phyloP scores from a whole-genome alignment of 2,329 filamentous ascomycete genomes.

The Diaporthe sp. region DNA sequence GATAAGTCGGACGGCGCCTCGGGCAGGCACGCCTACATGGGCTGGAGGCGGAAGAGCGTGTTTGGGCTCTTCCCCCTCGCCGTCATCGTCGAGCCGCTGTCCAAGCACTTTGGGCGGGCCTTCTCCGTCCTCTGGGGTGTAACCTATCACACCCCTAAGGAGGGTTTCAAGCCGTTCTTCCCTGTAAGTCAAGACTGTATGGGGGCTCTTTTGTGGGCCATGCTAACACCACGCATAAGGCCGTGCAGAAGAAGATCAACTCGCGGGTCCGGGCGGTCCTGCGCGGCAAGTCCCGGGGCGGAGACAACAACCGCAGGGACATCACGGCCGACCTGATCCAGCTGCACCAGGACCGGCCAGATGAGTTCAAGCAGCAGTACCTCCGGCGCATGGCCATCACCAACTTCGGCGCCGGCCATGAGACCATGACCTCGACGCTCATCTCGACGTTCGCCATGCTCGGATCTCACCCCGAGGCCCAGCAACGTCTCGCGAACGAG shows the following conservation, averaged over 20 bases:
- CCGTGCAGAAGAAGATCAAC: conserved; percentile 47
- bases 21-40: conserved; percentile 61
- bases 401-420: conserved; percentile 68
- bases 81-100: conserved; percentile 54
- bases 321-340: conserved; percentile 61
- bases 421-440: conserved; percentile 66
- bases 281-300: conserved; percentile 43
- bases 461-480: conserved; percentile 52
- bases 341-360: conserved; percentile 57
- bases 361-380: conserved; percentile 60
- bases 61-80: conserved; percentile 62
- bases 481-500: conserved; percentile 48
- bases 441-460: conserved; percentile 63
- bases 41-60: conserved; percentile 66
- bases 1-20: conserved; percentile 60
- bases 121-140: conserved; percentile 60
- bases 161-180: conserved; percentile 62
- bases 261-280: conserved; percentile 42
- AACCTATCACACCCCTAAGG: conserved; percentile 56
- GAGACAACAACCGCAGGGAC: conserved; percentile 53
- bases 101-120: conserved; percentile 50
- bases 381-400: conserved; percentile 65
- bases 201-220: background rate
- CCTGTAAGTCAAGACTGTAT: conserved; percentile 54
- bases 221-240: conserved; percentile 36